These are phyloP conservation scores for Asclepias syriaca DNA, from an alignment of 257 asterid species.

Conservation along the genomic window DNA sequence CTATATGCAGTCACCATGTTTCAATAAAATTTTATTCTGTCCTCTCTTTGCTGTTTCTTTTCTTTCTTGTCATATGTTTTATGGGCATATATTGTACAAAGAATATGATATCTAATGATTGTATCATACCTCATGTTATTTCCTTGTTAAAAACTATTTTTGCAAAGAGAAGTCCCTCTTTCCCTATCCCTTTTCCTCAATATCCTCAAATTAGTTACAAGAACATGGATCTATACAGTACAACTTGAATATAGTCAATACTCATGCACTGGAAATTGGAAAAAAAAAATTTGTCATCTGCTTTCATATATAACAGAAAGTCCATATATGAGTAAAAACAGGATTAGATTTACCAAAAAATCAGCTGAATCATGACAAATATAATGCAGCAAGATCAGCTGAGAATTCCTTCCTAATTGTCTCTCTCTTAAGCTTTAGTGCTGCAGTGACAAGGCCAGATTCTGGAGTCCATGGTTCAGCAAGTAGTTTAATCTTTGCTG, in stretches of 20 bases:
- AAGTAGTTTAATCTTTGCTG: conserved; percentile 38
- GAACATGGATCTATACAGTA: not conserved
- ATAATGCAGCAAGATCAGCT: conserved; percentile 59
- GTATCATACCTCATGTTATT: too few relatives aligned
- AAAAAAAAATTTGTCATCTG: not conserved
- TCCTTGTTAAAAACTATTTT: not conserved
- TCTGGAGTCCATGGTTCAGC: conserved; percentile 54
- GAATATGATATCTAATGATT: too few relatives aligned
- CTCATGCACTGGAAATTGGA: not conserved
- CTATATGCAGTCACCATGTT: too few relatives aligned
- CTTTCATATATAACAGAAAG: not conserved
- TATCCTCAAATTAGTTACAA: not conserved
- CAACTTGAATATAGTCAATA: not conserved
- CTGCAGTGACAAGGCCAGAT: conserved; percentile 52
- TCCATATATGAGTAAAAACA: not conserved
- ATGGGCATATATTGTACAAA: too few relatives aligned
- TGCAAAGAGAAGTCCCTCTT: not conserved
- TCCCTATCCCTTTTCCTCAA: not conserved
- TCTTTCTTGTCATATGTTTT: too few relatives aligned
- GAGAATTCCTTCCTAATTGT: conserved; percentile 64
- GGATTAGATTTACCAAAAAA: not conserved
- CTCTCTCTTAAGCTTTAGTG: conserved; percentile 49
- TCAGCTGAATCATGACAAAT: conserved; percentile 36
- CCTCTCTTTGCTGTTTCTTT: too few relatives aligned
- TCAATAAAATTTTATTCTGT: too few relatives aligned